Evolutionary conservation across 169 alveolate genomes (phyloP).

Genomic region (Eimeria praecox): DNA sequence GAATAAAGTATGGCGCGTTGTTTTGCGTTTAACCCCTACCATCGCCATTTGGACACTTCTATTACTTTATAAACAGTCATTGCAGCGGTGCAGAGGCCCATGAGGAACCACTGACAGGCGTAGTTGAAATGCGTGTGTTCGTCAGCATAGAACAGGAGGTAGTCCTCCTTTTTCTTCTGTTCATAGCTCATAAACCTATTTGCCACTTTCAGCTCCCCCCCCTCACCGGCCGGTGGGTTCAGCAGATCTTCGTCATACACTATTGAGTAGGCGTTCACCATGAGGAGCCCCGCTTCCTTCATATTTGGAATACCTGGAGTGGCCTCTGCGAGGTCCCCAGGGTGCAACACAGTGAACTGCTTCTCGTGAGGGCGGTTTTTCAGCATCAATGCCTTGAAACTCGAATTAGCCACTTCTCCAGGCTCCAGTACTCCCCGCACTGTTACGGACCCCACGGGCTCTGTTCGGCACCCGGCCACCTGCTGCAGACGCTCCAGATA

Average conservation of each 20-base stretch:
- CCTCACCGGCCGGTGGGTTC: not conserved
- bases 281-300: slow-evolving; percentile 71
- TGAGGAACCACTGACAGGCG: slow-evolving; percentile 94
- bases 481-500: slow-evolving; percentile 7
- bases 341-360: slow-evolving; percentile 87
- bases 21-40: slow-evolving; percentile 21
- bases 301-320: slow-evolving; percentile 84
- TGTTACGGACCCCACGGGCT: slow-evolving; percentile 89
- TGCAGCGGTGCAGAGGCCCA: slow-evolving; percentile 82
- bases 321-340: slow-evolving; percentile 85
- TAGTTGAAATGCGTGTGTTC: slow-evolving; percentile 94
- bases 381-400: slow-evolving; percentile 56
- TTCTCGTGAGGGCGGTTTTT: slow-evolving; percentile 77
- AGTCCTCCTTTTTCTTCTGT: slow-evolving; percentile 88
- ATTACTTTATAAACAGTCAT: slow-evolving; percentile 85
- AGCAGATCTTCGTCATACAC: slow-evolving; percentile 89
- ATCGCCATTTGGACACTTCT: slow-evolving; percentile 83
- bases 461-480: slow-evolving; percentile 79
- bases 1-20: not conserved
- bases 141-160: slow-evolving; percentile 93
- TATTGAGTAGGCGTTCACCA: slow-evolving; percentile 89
- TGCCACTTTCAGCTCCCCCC: slow-evolving; percentile 79
- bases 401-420: slow-evolving; percentile 87
- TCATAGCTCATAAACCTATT: slow-evolving; percentile 84
- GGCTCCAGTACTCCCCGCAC: slow-evolving; percentile 90